Percentiles rank a stretch among this genome's conserved stretches.
Evolutionary conservation across 208 protist species (phyloP).

Genomic region (Zelonia costaricensis): DNA sequence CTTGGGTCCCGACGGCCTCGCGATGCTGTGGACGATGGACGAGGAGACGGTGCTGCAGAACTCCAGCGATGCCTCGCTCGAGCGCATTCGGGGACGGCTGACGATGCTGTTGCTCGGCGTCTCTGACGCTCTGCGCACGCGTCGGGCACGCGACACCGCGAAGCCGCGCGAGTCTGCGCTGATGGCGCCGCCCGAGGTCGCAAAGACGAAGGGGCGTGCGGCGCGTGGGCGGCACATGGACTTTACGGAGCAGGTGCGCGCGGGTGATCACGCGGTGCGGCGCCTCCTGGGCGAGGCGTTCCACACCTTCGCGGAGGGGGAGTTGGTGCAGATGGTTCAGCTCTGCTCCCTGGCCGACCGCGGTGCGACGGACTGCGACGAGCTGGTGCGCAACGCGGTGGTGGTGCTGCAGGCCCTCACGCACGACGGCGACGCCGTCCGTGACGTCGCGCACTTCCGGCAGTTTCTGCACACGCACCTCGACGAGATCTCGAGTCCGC

Average conservation of each 20-base stretch:
- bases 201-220: too few relatives aligned
- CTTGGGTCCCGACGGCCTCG: background rate
- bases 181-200: too few relatives aligned
- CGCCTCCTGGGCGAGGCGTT: constrained; percentile 16
- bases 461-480: background rate
- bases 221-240: too few relatives aligned
- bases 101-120: constrained; percentile 15
- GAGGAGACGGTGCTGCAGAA: constrained; percentile 28
- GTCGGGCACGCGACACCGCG: background rate
- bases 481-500: constrained; percentile 7
- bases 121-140: constrained; percentile 8
- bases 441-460: constrained; percentile 11
- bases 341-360: constrained; percentile 16
- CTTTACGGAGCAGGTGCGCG: constrained; percentile 12
- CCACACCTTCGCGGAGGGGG: constrained; percentile 4
- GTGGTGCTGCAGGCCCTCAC: constrained; percentile 18
- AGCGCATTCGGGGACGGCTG: constrained; percentile 15
- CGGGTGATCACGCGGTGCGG: constrained; percentile 14
- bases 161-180: too few relatives aligned
- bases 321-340: constrained; percentile 16
- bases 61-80: constrained; percentile 18
- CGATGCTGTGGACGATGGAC: constrained; percentile 24
- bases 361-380: constrained; percentile 9
- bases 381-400: constrained; percentile 17
- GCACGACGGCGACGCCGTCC: constrained; percentile 10